phyloP scores from a whole-genome alignment of 1,284 basidiomycete genomes.

The Ustilago tritici region DNA sequence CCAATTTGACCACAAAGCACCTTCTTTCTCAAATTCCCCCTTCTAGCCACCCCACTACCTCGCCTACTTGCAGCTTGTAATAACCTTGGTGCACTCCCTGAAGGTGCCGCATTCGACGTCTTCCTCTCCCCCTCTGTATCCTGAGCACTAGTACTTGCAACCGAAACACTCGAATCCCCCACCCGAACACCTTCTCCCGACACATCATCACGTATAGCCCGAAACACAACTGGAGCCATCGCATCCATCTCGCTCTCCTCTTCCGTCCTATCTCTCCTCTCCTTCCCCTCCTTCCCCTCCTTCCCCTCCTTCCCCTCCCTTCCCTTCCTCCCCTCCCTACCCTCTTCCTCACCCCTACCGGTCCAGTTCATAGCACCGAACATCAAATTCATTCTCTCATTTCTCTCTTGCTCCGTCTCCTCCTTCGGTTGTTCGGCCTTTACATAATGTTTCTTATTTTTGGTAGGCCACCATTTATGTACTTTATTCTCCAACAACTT shows the following conservation, averaged over 20 bases:
- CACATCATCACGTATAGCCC: conserved; percentile 9
- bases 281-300: not conserved
- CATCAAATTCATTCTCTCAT: conserved; percentile 43
- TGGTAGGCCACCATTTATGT: conserved; percentile 39
- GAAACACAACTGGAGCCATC: conserved; percentile 15
- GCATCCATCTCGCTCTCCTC: no score
- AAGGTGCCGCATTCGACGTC: not conserved
- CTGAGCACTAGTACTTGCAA: conserved; percentile 37
- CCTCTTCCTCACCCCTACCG: conserved; percentile 20
- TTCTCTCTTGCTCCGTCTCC: conserved; percentile 43
- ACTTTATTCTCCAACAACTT: conserved; percentile 50
- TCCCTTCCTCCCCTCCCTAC: not conserved
- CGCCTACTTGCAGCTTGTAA: conserved; percentile 10
- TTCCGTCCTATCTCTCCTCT: not conserved
- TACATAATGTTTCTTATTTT: conserved; percentile 44
- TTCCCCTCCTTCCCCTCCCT: conserved; percentile 7
- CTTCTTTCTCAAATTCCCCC: conserved; percentile 45
- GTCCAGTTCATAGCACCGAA: conserved; percentile 56
- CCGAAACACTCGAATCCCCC: conserved; percentile 36
- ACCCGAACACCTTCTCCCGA: conserved; percentile 20
- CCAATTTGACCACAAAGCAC: conserved; percentile 46
- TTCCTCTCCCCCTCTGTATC: conserved; percentile 18
- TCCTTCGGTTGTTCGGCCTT: conserved; percentile 34
- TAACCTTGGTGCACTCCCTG: not conserved
- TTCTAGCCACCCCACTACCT: conserved; percentile 18